Evolutionary conservation across 495 filamentous ascomycete genomes (phyloP), one percentile per base, ranked within the genome.

Genomic region (Lasiosphaeria miniovina): DNA sequence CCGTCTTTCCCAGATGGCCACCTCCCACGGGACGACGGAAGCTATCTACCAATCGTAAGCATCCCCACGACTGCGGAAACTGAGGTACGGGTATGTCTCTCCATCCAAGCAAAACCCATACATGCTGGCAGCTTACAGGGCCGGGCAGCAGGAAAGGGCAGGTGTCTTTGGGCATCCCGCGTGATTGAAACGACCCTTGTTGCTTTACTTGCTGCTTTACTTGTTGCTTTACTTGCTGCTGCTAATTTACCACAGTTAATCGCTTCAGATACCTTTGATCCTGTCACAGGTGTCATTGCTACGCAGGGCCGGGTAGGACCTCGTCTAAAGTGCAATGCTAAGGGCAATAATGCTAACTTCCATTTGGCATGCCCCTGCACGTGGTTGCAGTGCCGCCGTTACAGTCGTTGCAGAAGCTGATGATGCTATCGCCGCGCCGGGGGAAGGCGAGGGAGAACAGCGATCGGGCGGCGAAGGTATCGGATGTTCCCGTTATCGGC

Each of bases 401-500:
- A 6, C 11, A 45, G 41, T 49, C 14, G 46, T 49, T 49, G 46
- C 46, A 9, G 46, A 49, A 17, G n/a, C 1, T 24, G 24, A 24
- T 24, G 24, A 24, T 24, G 24, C 24, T 24, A 24, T 24, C 24
- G 24, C 24, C 24, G 24, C 24, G 24, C 24, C 24, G 24, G 24
- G n/a, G n/a, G n/a, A n/a, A n/a, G n/a, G n/a, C n/a, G n/a, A n/a
- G n/a, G 24, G 24, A 24, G 24, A 24, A 24, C 24, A 24, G 24
- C 24, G 24, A 24, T 24, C 24, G 24, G 24, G 24, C 24, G 40
- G n/a, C 40, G 24, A 24, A 24, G 24, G 24, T 24, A 24, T 24
- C 24, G 55, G 55, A 40, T 43, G 35, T 36, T 31, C 55, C 55
- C 55, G 55, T 56, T 24, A 24, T 24, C 24, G 24, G 24, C 24